Percentiles rank a stretch among this genome's conserved stretches.
These are phyloP conservation scores for Hypseocharis bilobata DNA, from an alignment of 441 rosid species.

Conservation along the genomic window DNA sequence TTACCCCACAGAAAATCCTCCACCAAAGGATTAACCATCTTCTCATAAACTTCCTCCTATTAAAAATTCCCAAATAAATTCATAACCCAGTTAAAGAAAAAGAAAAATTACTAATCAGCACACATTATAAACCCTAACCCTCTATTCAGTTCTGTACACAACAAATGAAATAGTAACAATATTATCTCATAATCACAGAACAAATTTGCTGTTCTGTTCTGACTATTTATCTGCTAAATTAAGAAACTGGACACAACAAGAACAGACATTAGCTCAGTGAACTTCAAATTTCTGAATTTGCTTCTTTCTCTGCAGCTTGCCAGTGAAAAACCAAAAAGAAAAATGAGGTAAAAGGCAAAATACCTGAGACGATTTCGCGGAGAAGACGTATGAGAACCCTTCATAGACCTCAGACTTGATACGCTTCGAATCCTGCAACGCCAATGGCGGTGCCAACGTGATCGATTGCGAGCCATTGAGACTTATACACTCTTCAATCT, in stretches of 20 bases:
- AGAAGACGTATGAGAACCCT: slow-evolving; percentile 70
- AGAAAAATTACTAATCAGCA: background rate
- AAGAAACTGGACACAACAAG: no score
- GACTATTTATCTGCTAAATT: no score
- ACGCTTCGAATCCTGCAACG: slow-evolving; percentile 55
- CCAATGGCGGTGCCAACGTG: slow-evolving; percentile 47
- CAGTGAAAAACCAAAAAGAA: background rate
- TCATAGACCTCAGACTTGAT: slow-evolving; percentile 60
- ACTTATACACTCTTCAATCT: slow-evolving; percentile 37
- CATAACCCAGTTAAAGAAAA: background rate
- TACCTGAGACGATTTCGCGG: slow-evolving; percentile 62
- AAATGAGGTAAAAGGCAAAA: background rate
- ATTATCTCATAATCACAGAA: no score
- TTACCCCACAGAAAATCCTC: slow-evolving; percentile 66
- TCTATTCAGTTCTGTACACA: background rate
- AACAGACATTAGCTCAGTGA: no score
- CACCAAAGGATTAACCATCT: slow-evolving; percentile 55
- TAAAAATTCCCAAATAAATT: background rate
- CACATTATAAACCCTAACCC: background rate
- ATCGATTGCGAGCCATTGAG: slow-evolving; percentile 50
- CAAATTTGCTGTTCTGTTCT: no score
- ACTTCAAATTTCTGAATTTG: background rate
- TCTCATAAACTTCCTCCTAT: slow-evolving; percentile 50
- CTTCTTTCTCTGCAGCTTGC: background rate
- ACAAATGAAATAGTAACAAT: no score